A percentile compares a stretch with the other conserved stretches of the same genome.
phyloP scores from a whole-genome alignment of 306 rosid genomes.

The Chamaecrista fasciculata region DNA sequence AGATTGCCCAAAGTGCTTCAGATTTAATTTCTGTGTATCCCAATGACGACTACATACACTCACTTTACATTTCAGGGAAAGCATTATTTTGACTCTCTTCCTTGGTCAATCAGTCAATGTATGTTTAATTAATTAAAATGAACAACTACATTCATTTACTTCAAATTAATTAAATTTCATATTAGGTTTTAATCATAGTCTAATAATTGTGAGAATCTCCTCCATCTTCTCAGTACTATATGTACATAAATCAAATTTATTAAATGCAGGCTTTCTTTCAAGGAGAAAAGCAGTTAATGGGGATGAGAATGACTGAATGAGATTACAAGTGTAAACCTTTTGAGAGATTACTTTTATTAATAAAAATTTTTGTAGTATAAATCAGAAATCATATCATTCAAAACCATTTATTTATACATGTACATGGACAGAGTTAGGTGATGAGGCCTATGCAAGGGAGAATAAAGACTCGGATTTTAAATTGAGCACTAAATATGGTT shows the following conservation, averaged over 20 bases:
- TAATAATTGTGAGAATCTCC: too few species aligned
- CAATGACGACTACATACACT: too few species aligned
- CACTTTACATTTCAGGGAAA: too few species aligned
- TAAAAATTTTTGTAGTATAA: not conserved
- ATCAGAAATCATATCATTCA: not conserved
- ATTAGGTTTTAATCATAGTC: too few species aligned
- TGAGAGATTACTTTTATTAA: slow-evolving; percentile 4
- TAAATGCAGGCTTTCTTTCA: too few species aligned
- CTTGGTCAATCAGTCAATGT: not conserved
- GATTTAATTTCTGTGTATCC: too few species aligned
- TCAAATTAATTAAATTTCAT: too few species aligned
- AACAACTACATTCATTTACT: not conserved
- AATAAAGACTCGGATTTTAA: not conserved
- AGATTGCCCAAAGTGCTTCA: too few species aligned
- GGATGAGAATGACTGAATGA: not conserved
- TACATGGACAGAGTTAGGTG: not conserved
- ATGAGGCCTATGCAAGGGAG: not conserved
- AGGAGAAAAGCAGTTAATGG: not conserved
- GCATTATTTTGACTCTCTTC: not conserved
- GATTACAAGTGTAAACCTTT: not conserved
- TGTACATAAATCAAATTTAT: too few species aligned
- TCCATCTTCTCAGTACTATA: not conserved
- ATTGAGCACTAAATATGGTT: not conserved
- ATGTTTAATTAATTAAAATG: too few species aligned
- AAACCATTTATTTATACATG: not conserved